Conservation (phyloP, 352 stramenopile genomes). For the Globisporangium uncinulatum region DNA sequence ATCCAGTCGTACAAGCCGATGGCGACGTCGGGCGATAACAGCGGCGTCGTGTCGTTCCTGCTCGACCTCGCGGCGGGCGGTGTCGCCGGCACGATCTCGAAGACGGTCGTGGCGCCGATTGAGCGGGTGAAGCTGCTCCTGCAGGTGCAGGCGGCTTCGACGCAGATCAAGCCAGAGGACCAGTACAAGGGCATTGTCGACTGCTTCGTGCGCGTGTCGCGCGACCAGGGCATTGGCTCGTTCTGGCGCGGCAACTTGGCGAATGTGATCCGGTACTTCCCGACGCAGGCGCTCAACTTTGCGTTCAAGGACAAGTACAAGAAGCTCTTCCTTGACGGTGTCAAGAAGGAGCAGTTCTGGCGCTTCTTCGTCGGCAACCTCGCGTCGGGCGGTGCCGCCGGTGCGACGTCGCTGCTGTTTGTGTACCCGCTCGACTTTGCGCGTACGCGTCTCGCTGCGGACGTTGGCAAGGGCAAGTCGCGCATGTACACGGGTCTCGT, state of each 20-base stretch:
- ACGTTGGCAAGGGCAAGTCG: slow-evolving; percentile 96
- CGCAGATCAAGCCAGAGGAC: slow-evolving; percentile 89
- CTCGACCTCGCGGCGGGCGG: slow-evolving; percentile 82
- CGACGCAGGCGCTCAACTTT: slow-evolving; percentile 91
- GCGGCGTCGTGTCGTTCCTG: slow-evolving; percentile 54
- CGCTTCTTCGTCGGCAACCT: slow-evolving; percentile 99
- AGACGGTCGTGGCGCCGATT: slow-evolving; percentile 88
- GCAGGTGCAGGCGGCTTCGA: slow-evolving; percentile 87
- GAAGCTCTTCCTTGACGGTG: slow-evolving; percentile 81
- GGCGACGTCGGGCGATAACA: slow-evolving; percentile 63
- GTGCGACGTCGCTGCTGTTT: slow-evolving; percentile 95
- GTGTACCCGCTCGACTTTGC: slow-evolving; percentile 98
- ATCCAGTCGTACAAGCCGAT: slow-evolving; percentile 75
- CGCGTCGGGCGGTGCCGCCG: slow-evolving; percentile 95
- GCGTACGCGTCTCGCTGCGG: slow-evolving; percentile 97
- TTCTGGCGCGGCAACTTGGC: slow-evolving; percentile 91
- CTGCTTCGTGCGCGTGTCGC: slow-evolving; percentile 86
- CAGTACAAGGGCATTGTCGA: slow-evolving; percentile 91
- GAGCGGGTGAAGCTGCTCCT: slow-evolving; percentile 91
- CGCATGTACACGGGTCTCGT: slow-evolving; percentile 96
- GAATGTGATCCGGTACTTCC: slow-evolving; percentile 93
- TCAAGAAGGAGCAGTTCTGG: slow-evolving; percentile 96
- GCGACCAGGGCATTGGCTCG: slow-evolving; percentile 84
- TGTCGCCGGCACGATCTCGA: slow-evolving; percentile 85
- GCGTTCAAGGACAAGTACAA: slow-evolving; percentile 94